A percentile compares a stretch with the other conserved stretches of the same genome.
Evolutionary conservation across 805 yeast species (phyloP).

Genomic region (Yamadazyma ubonensis): DNA sequence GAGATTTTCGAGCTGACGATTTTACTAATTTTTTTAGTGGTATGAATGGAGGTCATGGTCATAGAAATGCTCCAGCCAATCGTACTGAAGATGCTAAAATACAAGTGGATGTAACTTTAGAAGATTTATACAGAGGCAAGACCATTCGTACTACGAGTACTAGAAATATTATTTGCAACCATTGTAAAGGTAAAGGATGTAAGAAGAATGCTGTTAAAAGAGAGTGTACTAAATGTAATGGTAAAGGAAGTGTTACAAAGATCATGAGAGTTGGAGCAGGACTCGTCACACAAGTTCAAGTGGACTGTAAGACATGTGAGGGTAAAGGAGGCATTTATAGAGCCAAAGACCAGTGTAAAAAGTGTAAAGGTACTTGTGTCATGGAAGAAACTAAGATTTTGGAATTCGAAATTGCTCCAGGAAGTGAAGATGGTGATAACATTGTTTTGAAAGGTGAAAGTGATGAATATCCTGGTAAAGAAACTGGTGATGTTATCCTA

Average conservation of each 20-base stretch:
- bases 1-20: constrained; percentile 65
- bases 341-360: constrained; percentile 71
- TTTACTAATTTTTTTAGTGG: constrained; percentile 67
- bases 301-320: constrained; percentile 64
- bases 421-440: constrained; percentile 60
- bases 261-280: constrained; percentile 73
- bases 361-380: constrained; percentile 65
- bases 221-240: constrained; percentile 68
- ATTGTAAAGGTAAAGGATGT: constrained; percentile 78
- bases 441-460: constrained; percentile 67
- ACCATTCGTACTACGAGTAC: constrained; percentile 69
- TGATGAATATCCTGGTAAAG: constrained; percentile 71
- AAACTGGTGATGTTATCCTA: constrained; percentile 76
- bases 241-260: constrained; percentile 62
- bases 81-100: constrained; percentile 69
- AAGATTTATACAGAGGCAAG: constrained; percentile 79
- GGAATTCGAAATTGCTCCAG: constrained; percentile 75
- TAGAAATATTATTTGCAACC: constrained; percentile 68
- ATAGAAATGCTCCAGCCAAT: constrained; percentile 18
- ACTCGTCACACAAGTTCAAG: constrained; percentile 59
- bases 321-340: constrained; percentile 65
- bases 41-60: constrained; percentile 28
- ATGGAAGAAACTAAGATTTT: constrained; percentile 66
- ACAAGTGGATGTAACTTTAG: constrained; percentile 62
- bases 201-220: constrained; percentile 54